Evolutionary conservation across 2,329 filamentous ascomycete genomes (phyloP), one percentile per base, ranked within the genome.

Genomic region (Pseudocercospora fijiensis): DNA sequence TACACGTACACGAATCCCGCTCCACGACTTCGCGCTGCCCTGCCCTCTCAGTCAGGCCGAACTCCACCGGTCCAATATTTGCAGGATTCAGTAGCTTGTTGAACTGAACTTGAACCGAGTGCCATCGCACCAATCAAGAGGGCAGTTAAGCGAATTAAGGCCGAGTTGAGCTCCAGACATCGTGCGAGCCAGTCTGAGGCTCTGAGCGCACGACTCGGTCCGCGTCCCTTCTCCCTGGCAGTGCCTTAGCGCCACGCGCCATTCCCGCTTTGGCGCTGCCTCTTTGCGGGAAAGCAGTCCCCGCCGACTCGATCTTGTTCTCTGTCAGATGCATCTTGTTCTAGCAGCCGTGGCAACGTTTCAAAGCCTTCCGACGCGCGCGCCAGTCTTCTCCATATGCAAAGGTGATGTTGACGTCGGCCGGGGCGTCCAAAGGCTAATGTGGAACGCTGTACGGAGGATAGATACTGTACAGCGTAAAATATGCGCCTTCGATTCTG

Each of bases 131-230:
- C 65, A 67, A 67, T 69, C 60, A 62, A 27, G 30, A 26, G 27
- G 16, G 18, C n/a, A n/a, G 16, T 22, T 62, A 63, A 67, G 66
- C 65, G 68, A 67, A 52, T 37, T 20, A 28, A 24, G 45, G 56
- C 61, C 57, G 57, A n/a, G 26, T 45, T 55, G 45, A 61, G 60
- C 58, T 60, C 53, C 57, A 57, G 41, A 47, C 52, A 30, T 62
- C 57, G 56, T 57, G n/a, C n/a, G n/a, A n/a, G n/a, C n/a, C n/a
- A n/a, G n/a, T n/a, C n/a, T n/a, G n/a, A n/a, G n/a, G n/a, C n/a
- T n/a, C n/a, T 58, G 62, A 58, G 65, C 53, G 61, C 64, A 68
- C 67, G 62, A 69, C 63, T 66, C 67, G 67, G 67, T 64, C 65
- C 67, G 68, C 61, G 58, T 60, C 59, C 43, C 37, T 41, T 22